Evolutionary conservation across 805 yeast species (phyloP).

Genomic region (Candida cerambycidarum): DNA sequence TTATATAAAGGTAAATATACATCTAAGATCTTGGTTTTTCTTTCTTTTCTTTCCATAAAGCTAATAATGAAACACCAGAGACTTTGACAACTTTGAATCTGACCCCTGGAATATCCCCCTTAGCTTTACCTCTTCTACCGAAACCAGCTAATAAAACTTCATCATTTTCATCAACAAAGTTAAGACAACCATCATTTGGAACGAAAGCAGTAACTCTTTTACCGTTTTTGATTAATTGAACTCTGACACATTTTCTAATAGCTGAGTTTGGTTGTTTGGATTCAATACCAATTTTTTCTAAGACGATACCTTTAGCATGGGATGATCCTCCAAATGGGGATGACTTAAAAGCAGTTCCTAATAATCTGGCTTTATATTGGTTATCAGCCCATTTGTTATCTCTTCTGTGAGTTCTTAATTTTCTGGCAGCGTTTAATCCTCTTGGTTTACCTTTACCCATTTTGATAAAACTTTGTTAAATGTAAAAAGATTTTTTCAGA

Average conservation of each 20-base stretch:
- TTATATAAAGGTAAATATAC: conserved; percentile 15
- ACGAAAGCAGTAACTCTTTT: conserved; percentile 99
- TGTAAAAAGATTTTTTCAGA: conserved; percentile 3
- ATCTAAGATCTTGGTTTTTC: conserved; percentile 99
- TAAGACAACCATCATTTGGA: conserved; percentile 99
- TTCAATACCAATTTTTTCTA: conserved; percentile 99
- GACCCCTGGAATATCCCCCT: conserved; percentile 99
- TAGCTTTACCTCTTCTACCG: conserved; percentile 99
- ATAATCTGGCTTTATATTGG: conserved; percentile 96
- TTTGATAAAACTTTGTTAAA: conserved; percentile 29
- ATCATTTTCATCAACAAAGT: conserved; percentile 99
- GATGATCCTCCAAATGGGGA: conserved; percentile 99
- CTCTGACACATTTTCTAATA: conserved; percentile 99
- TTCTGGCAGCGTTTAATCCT: conserved; percentile 99
- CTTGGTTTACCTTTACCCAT: conserved; percentile 99
- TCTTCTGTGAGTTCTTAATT: conserved; percentile 99
- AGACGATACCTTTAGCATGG: conserved; percentile 99
- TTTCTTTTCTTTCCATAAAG: conserved; percentile 99
- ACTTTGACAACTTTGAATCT: conserved; percentile 99
- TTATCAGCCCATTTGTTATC: conserved; percentile 99
- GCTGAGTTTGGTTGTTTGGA: conserved; percentile 99
- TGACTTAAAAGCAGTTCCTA: conserved; percentile 99
- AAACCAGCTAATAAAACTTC: conserved; percentile 99
- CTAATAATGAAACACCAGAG: conserved; percentile 99
- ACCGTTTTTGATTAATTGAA: conserved; percentile 99